Base-by-base conservation (phyloP, 331 rosid species). In the Malus hybrid region DNA sequence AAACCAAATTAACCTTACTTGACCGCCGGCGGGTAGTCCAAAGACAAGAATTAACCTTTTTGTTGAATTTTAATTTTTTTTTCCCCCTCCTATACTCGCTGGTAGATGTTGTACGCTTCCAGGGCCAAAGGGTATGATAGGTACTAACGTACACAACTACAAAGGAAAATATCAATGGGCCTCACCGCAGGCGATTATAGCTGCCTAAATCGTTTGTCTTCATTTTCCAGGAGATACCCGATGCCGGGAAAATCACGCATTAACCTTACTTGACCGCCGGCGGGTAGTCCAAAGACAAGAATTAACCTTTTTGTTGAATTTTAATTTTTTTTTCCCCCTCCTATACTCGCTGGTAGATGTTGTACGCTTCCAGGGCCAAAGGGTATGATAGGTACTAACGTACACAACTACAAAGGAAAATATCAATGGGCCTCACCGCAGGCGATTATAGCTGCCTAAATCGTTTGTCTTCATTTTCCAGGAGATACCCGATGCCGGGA, bases 161-260 rank as follows among this genome's bases (percentile, higher is more conserved):
- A 39, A 39, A 9, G 39, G 39, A 0, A 34, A 34, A 34, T 34
- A 34, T 36, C 42, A 7, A 2, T 29, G 10, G 11, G 67, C 6
- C 3, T 2, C 1, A 14, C 10, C 3, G 39, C 26, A 63, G n/a
- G 13, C 5, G 22, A 56, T 19, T 7, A 18, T 10, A 8, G 10
- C 10, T 18, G 28, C 62, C 28, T 56, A 56, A 56, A 19, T 56
- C 62, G 62, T 10, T 56, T 10, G 26, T 13, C 56, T 5, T 58
- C 16, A 61, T 52, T 55, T 68, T 68, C 29, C 79, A 73, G 71
- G 76, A 75, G 79, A 69, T 73, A 14, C 74, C 32, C 66, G 63
- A 72, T 76, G 55, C 20, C 64, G 56, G 66, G 39, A 56, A n/a
- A 55, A 10, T 46, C 61, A 28, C 60, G 34, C 48, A 29, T 29